These are phyloP conservation scores for Eruca vesicaria DNA, from an alignment of 441 rosid species.

Conservation along the genomic window DNA sequence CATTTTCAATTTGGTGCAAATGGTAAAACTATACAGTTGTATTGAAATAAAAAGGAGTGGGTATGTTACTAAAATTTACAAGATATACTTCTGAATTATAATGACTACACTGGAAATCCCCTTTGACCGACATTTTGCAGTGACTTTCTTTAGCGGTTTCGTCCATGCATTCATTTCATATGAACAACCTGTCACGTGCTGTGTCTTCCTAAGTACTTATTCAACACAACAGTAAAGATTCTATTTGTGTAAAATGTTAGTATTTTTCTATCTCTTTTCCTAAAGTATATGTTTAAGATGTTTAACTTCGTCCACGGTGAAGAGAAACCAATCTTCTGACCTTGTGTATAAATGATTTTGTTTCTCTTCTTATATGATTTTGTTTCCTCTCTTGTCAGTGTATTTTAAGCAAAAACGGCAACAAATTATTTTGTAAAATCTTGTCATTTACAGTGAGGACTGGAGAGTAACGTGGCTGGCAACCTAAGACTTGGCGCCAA, in stretches of 20 bases:
- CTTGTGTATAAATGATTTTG: not conserved
- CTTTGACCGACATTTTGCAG: conserved; percentile 20
- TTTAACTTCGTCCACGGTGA: not conserved
- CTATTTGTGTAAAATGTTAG: conserved; percentile 6
- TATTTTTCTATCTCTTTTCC: not conserved
- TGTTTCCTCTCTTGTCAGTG: conserved; percentile 1
- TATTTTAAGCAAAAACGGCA: not conserved
- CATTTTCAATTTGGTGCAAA: not conserved
- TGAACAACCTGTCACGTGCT: conserved; percentile 26
- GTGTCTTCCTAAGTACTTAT: conserved; percentile 24
- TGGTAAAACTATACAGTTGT: not conserved
- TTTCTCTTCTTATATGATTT: conserved; percentile 7
- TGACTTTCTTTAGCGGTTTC: conserved; percentile 5
- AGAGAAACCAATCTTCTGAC: not conserved
- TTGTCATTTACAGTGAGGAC: conserved; percentile 36
- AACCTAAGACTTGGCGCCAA: conserved; percentile 35
- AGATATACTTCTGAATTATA: not conserved
- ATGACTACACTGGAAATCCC: not conserved
- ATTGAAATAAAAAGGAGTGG: not conserved
- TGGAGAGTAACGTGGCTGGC: conserved; percentile 51
- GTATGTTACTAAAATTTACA: not conserved
- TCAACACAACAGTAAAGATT: conserved; percentile 8
- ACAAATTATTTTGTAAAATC: not conserved
- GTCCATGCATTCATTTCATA: conserved; percentile 29
- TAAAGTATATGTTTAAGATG: not conserved